Conservation (phyloP, 2,329 filamentous ascomycete genomes). For the Microdochium paspali region DNA sequence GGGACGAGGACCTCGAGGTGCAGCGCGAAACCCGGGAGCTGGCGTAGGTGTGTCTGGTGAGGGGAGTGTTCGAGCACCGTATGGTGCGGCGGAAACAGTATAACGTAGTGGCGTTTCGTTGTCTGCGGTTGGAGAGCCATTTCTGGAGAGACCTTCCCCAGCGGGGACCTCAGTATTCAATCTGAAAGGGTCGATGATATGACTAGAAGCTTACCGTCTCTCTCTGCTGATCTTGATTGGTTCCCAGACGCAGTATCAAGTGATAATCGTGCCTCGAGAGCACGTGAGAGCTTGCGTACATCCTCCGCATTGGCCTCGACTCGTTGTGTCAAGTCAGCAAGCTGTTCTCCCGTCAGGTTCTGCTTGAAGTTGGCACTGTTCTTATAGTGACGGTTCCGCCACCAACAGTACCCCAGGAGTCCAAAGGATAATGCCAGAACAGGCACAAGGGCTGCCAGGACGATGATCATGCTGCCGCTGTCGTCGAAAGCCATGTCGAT, state of each 20-base stretch:
- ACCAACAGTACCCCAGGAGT: neutral
- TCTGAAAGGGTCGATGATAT: too few relatives aligned
- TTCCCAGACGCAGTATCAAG: neutral
- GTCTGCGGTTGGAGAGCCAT: neutral
- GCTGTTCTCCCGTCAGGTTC: neutral
- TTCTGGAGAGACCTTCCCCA: too few relatives aligned
- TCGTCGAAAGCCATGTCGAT: neutral
- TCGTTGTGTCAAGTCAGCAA: neutral
- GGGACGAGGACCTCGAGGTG: neutral
- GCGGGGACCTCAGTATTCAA: too few relatives aligned
- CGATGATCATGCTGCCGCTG: neutral
- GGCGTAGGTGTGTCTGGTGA: neutral
- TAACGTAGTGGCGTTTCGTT: neutral
- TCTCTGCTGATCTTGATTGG: neutral
- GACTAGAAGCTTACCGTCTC: neutral
- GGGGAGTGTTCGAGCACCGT: neutral
- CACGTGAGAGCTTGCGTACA: neutral
- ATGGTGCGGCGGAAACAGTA: neutral
- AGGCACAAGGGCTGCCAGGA: neutral
- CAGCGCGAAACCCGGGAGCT: neutral
- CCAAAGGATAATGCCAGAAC: neutral
- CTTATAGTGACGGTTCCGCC: neutral
- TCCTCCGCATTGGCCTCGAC: neutral
- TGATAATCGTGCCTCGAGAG: neutral
- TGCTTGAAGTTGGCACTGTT: neutral